phyloP scores from a whole-genome alignment of 352 stramenopile species.

The Globisporangium rhizosaccharum region DNA sequence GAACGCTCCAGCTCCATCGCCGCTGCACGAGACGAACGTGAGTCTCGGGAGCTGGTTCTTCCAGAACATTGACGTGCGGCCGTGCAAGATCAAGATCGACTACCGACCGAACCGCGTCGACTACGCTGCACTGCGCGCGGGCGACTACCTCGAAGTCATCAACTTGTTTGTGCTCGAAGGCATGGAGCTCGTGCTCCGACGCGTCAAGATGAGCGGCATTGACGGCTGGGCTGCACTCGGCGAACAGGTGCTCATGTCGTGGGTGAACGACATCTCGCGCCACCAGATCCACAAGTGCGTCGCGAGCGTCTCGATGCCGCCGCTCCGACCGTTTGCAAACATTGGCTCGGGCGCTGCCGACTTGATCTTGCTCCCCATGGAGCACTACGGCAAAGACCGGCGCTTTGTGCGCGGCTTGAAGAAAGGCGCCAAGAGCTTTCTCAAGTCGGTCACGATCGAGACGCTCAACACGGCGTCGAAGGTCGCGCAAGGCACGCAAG shows the following conservation, averaged over 20 bases:
- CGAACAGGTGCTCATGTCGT: constrained; percentile 78
- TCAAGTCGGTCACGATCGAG: constrained; percentile 86
- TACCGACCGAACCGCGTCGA: constrained; percentile 86
- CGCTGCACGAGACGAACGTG: constrained; percentile 35
- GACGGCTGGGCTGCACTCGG: constrained; percentile 67
- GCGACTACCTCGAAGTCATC: constrained; percentile 87
- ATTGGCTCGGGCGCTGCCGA: constrained; percentile 81
- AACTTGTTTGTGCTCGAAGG: constrained; percentile 86
- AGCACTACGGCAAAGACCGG: constrained; percentile 81
- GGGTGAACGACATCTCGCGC: constrained; percentile 85
- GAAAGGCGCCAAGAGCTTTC: constrained; percentile 82
- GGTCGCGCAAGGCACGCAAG: constrained; percentile 77
- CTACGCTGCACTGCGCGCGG: constrained; percentile 71
- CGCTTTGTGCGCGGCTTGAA: constrained; percentile 79
- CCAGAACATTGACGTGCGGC: constrained; percentile 82
- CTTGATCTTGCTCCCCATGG: constrained; percentile 81
- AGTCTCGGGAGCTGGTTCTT: constrained; percentile 75
- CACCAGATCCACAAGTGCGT: constrained; percentile 88
- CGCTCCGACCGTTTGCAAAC: constrained; percentile 80
- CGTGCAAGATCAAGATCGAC: constrained; percentile 90
- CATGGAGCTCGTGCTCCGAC: constrained; percentile 84
- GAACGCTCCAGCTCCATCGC: constrained; percentile 13
- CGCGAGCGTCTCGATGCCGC: constrained; percentile 82
- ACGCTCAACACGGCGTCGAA: constrained; percentile 83
- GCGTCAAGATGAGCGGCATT: constrained; percentile 78